Conservation (phyloP, 805 yeast genomes). For the Saccharomycopsis fibuligera region DNA sequence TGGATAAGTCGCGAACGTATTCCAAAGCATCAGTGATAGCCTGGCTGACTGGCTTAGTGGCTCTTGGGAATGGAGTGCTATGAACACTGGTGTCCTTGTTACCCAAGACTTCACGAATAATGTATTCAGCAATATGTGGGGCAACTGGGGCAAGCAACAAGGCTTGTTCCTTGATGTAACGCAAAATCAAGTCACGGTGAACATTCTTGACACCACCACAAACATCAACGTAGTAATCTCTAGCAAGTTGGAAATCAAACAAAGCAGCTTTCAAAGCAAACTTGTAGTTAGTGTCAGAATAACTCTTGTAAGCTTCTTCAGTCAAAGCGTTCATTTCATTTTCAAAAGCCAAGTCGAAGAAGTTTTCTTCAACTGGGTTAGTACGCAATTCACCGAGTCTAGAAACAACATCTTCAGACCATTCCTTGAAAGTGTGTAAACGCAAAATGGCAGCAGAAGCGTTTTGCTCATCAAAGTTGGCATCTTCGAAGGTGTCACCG, state of each 20-base stretch:
- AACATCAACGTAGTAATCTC: conserved; percentile 92
- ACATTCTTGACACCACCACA: conserved; percentile 42
- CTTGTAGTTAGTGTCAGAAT: conserved; percentile 71
- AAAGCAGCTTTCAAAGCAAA: conserved; percentile 85
- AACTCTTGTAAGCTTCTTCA: conserved; percentile 66
- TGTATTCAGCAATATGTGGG: conserved; percentile 90
- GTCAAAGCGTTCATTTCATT: conserved; percentile 85
- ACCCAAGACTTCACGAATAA: conserved; percentile 77
- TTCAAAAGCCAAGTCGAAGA: conserved; percentile 86
- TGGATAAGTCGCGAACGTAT: conserved; percentile 71
- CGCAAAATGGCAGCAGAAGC: conserved; percentile 98
- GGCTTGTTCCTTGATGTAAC: conserved; percentile 82
- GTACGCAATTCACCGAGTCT: conserved; percentile 48
- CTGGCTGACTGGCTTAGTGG: conserved; percentile 57
- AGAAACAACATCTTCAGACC: conserved; percentile 78
- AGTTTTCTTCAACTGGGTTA: conserved; percentile 42
- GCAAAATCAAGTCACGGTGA: conserved; percentile 76
- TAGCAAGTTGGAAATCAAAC: conserved; percentile 89
- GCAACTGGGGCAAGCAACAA: conserved; percentile 86
- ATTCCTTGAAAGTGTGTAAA: conserved; percentile 84
- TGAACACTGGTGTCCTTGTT: conserved; percentile 57
- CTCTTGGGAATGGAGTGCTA: conserved; percentile 72
- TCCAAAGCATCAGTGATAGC: conserved; percentile 61
- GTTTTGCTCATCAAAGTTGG: conserved; percentile 91
- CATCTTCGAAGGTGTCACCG: conserved; percentile 96